A percentile compares a stretch with the other conserved stretches of the same genome.
phyloP scores from a whole-genome alignment of 1,284 basidiomycete genomes.

The Trichosporon sp. region DNA sequence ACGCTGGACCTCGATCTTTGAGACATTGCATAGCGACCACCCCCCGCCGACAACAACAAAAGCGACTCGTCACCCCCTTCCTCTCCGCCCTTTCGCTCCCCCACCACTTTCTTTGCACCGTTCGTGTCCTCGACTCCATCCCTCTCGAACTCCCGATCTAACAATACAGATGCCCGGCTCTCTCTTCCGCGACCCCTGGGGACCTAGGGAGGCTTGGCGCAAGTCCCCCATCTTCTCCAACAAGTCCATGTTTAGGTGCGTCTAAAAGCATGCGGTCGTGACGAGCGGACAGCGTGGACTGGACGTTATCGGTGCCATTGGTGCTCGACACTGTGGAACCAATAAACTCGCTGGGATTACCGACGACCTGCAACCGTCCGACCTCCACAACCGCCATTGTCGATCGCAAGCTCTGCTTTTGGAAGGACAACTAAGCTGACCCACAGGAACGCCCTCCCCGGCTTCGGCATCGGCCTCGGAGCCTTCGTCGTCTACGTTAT shows the following conservation, averaged over 20 bases:
- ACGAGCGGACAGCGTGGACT: not conserved
- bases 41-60: not conserved
- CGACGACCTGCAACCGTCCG: not conserved
- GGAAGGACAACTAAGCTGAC: constrained; percentile 8
- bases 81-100: not conserved
- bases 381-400: no score
- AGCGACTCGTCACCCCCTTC: not conserved
- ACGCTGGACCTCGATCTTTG: not conserved
- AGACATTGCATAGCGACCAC: constrained; percentile 4
- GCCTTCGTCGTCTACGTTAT: constrained; percentile 88
- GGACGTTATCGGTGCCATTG: not conserved
- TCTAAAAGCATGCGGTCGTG: not conserved
- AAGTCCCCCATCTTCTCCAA: constrained; percentile 83
- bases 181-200: constrained; percentile 90
- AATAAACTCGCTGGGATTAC: not conserved
- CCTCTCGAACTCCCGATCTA: constrained; percentile 3
- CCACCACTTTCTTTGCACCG: not conserved
- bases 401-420: not conserved
- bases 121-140: not conserved
- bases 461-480: constrained; percentile 85
- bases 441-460: constrained; percentile 79
- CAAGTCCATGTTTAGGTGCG: constrained; percentile 70
- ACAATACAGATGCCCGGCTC: constrained; percentile 58
- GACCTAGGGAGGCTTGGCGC: constrained; percentile 89
- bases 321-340: not conserved